Conservation (phyloP, 306 rosid species). For the Glycyrrhiza uralensis region DNA sequence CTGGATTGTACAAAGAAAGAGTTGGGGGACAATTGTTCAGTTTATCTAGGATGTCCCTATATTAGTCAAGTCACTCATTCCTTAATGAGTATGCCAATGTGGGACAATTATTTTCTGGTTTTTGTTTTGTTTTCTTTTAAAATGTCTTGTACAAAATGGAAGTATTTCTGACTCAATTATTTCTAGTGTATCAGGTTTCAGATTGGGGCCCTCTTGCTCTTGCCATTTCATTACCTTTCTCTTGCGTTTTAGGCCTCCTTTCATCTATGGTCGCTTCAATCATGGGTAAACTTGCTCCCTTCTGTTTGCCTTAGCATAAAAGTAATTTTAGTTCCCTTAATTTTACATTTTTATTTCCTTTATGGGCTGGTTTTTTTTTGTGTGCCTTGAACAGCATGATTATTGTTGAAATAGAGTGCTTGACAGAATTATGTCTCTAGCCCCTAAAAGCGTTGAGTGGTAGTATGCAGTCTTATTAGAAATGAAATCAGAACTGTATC, state of each 20-base stretch:
- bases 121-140: not conserved
- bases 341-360: not conserved
- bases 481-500: not conserved
- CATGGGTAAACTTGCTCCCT: constrained; percentile 58
- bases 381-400: no score
- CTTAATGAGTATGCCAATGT: not conserved
- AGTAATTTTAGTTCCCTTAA: not conserved
- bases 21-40: no score
- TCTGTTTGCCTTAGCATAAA: constrained; percentile 17
- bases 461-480: not conserved
- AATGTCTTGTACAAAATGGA: not conserved
- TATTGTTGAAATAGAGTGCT: no score
- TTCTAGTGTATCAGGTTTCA: constrained; percentile 58
- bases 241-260: constrained; percentile 66
- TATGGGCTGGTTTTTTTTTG: not conserved
- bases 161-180: constrained; percentile 16
- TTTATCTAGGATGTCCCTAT: not conserved
- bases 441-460: not conserved
- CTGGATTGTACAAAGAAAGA: no score
- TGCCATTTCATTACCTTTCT: constrained; percentile 76
- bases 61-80: not conserved
- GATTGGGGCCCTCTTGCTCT: constrained; percentile 84
- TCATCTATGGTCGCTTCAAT: constrained; percentile 77
- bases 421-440: not conserved
- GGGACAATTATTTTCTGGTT: not conserved